Conservation (phyloP, 495 filamentous ascomycete genomes). For the Glonium stellatum region DNA sequence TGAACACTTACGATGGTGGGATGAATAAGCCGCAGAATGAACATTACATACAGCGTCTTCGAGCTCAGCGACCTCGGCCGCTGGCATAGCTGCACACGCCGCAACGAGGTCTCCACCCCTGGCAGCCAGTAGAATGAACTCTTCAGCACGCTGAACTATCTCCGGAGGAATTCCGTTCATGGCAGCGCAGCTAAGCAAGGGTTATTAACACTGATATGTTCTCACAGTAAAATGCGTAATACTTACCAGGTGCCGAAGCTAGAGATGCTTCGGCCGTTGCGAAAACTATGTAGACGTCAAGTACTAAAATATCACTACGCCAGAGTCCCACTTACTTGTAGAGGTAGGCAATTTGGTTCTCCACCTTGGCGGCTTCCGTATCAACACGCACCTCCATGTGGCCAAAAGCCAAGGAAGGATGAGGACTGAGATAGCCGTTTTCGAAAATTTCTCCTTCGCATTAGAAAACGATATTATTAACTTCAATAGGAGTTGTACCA, state of each 20-base stretch:
- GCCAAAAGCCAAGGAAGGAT: slow-evolving; percentile 59
- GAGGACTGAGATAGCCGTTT: slow-evolving; percentile 52
- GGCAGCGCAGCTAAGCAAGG: slow-evolving; percentile 55
- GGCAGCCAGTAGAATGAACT: slow-evolving; percentile 60
- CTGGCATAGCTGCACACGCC: slow-evolving; percentile 57
- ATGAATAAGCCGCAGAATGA: slow-evolving; percentile 9
- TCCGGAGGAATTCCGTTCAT: slow-evolving; percentile 71
- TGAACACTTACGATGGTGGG: no score
- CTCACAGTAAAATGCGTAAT: background rate
- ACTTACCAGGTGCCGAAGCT: slow-evolving; percentile 71
- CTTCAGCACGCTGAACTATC: slow-evolving; percentile 69
- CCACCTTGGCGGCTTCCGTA: slow-evolving; percentile 47
- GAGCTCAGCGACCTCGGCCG: slow-evolving; percentile 53
- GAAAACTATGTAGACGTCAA: slow-evolving; percentile 33
- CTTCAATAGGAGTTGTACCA: slow-evolving; percentile 18
- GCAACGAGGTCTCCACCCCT: slow-evolving; percentile 69
- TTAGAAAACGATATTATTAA: background rate
- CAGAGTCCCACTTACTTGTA: slow-evolving; percentile 50
- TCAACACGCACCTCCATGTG: slow-evolving; percentile 86
- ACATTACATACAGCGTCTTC: slow-evolving; percentile 47
- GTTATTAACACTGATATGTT: background rate
- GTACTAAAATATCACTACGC: slow-evolving; percentile 13
- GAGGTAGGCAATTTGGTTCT: slow-evolving; percentile 81
- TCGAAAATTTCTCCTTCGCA: slow-evolving; percentile 66
- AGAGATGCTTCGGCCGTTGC: slow-evolving; percentile 62